phyloP scores from a whole-genome alignment of 192 early-diverging fungal genomes.

The Rhizophlyctis rosea region DNA sequence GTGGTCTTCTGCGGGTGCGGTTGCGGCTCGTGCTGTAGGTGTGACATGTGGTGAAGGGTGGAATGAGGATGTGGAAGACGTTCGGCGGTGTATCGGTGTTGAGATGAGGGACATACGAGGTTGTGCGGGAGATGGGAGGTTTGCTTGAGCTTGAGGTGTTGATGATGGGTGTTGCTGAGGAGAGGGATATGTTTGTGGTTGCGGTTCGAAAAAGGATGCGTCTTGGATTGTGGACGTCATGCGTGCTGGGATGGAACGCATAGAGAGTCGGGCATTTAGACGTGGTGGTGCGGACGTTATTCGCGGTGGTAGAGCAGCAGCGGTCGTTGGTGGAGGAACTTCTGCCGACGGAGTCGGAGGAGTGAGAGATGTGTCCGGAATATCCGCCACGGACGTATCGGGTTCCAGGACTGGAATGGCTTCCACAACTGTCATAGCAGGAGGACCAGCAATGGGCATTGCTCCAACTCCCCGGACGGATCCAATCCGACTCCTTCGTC shows the following conservation, averaged over 20 bases:
- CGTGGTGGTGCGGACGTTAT: neutral
- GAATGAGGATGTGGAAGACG: neutral
- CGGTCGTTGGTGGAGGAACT: neutral
- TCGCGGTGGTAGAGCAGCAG: neutral
- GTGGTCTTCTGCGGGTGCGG: neutral
- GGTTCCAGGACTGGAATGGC: conserved; percentile 7
- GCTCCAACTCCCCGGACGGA: no score
- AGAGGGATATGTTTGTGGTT: no score
- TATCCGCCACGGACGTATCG: conserved; percentile 1
- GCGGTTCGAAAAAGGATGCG: no score
- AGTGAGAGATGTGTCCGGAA: neutral
- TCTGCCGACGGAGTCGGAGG: neutral
- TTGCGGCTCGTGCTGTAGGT: conserved; percentile 2
- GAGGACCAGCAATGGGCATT: no score
- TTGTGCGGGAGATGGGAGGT: no score
- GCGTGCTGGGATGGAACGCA: conserved; percentile 13
- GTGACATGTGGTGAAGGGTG: neutral
- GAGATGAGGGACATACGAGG: neutral
- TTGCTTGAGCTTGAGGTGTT: no score
- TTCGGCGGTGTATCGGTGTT: neutral
- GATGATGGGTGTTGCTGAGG: no score
- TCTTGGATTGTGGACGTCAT: no score
- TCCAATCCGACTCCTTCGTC: neutral
- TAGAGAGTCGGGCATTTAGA: conserved; percentile 1
- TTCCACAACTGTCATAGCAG: conserved; percentile 4